Evolutionary conservation across 352 stramenopile genomes (phyloP).

Genomic region (Phytophthora foliorum): DNA sequence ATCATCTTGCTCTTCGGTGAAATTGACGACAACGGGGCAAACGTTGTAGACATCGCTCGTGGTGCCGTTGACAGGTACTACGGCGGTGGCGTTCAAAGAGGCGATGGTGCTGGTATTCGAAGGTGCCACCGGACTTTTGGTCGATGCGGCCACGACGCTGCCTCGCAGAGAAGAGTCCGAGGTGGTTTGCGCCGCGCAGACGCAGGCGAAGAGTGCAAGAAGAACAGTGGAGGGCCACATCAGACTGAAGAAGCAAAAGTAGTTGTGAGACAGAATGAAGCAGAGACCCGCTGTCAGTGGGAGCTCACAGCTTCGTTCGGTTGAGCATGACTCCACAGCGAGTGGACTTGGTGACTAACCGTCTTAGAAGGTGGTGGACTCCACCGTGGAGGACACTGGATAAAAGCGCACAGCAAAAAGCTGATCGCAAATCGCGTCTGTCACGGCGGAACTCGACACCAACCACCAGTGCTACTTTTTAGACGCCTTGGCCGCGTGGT

Average conservation of each 20-base stretch:
- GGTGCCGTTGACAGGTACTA: neutral
- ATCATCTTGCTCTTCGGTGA: conserved; percentile 27
- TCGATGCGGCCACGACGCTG: neutral
- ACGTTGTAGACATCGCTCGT: conserved; percentile 34
- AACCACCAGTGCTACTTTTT: neutral
- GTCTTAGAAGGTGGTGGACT: neutral
- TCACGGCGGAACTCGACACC: neutral
- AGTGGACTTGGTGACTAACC: neutral
- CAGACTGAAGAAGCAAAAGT: conserved; percentile 21
- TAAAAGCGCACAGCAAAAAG: neutral
- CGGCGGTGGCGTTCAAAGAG: conserved; percentile 1
- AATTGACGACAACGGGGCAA: conserved; percentile 30
- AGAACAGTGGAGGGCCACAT: conserved; percentile 30
- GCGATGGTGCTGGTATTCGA: neutral
- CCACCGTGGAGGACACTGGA: neutral
- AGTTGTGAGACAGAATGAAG: conserved; percentile 11
- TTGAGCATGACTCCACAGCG: neutral
- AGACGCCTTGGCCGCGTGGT: too few species aligned
- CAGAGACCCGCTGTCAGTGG: neutral
- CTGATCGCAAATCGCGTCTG: neutral
- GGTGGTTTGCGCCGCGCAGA: conserved; percentile 20
- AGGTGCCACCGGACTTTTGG: neutral
- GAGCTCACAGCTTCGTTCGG: neutral
- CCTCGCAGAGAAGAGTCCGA: neutral
- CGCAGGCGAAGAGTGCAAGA: conserved; percentile 21